Percentiles rank a stretch among this genome's conserved stretches.
Evolutionary conservation across 768 basidiomycete species (phyloP).

Genomic region (Lentinula sp.): DNA sequence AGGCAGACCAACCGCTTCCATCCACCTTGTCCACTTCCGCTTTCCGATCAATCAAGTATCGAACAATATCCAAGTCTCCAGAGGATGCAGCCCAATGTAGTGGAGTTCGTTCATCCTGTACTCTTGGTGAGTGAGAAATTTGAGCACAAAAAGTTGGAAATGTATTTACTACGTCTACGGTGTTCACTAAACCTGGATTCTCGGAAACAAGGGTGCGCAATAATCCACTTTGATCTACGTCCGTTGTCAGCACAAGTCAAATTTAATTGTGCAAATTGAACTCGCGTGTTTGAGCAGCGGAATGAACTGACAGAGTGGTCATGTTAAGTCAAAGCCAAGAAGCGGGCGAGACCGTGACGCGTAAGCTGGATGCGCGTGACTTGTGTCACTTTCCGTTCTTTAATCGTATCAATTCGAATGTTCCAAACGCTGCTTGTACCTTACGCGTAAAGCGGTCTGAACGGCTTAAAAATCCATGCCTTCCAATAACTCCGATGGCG

Average conservation of each 20-base stretch:
- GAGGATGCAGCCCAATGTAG: constrained; percentile 84
- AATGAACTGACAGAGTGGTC: constrained; percentile 47
- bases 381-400: not conserved
- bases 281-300: constrained; percentile 50
- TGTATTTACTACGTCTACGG: constrained; percentile 50
- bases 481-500: not conserved
- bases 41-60: constrained; percentile 64
- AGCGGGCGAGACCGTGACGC: constrained; percentile 9
- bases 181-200: constrained; percentile 55
- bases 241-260: not conserved
- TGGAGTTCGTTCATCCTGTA: constrained; percentile 71
- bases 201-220: constrained; percentile 60
- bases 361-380: constrained; percentile 5
- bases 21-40: constrained; percentile 67
- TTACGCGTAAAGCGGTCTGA: not conserved
- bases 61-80: constrained; percentile 60
- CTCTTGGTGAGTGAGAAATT: not conserved
- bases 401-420: not conserved
- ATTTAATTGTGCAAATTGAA: not conserved
- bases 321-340: constrained; percentile 18
- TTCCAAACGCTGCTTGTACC: not conserved
- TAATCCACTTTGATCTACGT: constrained; percentile 63
- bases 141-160: not conserved
- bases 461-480: not conserved
- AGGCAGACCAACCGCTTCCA: constrained; percentile 66